Evolutionary conservation across 2,329 filamentous ascomycete species (phyloP), one percentile per base, ranked within the genome.

Genomic region (Diaporthe citrichinensis): DNA sequence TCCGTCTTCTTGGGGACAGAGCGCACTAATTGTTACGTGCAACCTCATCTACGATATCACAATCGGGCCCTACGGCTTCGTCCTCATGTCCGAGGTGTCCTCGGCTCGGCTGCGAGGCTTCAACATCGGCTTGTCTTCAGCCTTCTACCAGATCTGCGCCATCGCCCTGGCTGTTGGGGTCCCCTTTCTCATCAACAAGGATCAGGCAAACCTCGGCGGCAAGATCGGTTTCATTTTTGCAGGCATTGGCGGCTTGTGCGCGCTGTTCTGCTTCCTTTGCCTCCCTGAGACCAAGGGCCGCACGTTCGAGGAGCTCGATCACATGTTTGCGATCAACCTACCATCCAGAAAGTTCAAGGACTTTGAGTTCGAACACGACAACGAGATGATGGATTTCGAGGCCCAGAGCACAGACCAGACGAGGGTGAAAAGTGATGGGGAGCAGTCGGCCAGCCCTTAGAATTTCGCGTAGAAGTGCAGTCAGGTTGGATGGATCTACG

Each of bases 1-100:
- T 7, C 71, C 71, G 0, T 65, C 71, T 0, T 73, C 58, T 0
- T 87, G 86, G 84, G 84, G 84, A 0, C 85, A 87, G 76, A 84
- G 83, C 4, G 81, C 81, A 3, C 78, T 88, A 2, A 80, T 82
- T 74, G 62, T 83, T 1, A 74, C 77, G 3, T 83, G 79, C 74
- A 81, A 76, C 3, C 65, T 78, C 53, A 49, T 77, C 41, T 78
- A 78, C 75, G 77, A 78, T 67, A 62, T 78, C 7, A 78, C 77
- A 25, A 74, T 78, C 68, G 78, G 78, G 10, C 77, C 77, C 14
- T 75, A 74, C 51, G 75, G 75, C 55, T 78, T 69, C 59, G 67
- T 77, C 39, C 67, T 78, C 23, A 71, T 78, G 53, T 74, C 78
- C 12, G 77, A 78, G 59, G 71, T 78, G 25, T 75, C 78, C 25